phyloP scores from a whole-genome alignment of 2,329 filamentous ascomycete species.

The Calonectria hawksworthii region DNA sequence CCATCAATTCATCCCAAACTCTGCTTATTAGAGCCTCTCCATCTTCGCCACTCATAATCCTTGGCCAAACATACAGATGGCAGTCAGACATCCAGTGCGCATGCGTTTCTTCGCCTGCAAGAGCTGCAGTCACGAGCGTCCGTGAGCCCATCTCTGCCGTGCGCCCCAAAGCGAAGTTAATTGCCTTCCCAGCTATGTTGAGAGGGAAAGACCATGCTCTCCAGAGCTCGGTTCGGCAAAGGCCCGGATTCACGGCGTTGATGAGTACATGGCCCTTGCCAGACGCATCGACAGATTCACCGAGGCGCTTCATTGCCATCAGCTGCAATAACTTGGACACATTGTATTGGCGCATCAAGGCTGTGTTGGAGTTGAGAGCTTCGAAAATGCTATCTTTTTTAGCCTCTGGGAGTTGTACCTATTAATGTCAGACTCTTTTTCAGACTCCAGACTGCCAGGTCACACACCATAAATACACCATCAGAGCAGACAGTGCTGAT shows the following conservation, averaged over 20 bases:
- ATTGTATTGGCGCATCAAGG: constrained; percentile 44
- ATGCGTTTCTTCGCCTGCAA: constrained; percentile 54
- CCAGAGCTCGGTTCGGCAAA: constrained; percentile 58
- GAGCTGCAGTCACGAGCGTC: constrained; percentile 54
- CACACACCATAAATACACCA: constrained; percentile 35
- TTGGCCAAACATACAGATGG: constrained; percentile 39
- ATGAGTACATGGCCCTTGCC: constrained; percentile 52
- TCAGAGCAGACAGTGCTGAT: constrained; percentile 58
- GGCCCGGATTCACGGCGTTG: constrained; percentile 57
- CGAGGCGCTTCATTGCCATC: constrained; percentile 51
- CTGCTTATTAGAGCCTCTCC: constrained; percentile 53
- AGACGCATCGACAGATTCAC: constrained; percentile 47
- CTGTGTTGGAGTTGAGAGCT: constrained; percentile 46
- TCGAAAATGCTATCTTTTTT: constrained; percentile 50
- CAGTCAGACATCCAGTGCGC: constrained; percentile 58
- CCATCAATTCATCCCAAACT: constrained; percentile 59
- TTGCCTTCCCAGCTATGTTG: constrained; percentile 34
- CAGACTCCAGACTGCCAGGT: too few relatives aligned
- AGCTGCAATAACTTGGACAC: constrained; percentile 50
- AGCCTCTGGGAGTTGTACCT: constrained; percentile 53
- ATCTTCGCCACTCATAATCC: constrained; percentile 49
- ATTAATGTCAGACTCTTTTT: background rate
- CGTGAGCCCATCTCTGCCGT: constrained; percentile 56
- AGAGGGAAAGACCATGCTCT: constrained; percentile 49
- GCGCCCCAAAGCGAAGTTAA: constrained; percentile 49